Conservation (phyloP, 164 flowering plant species). For the Umbilicus rupestris region DNA sequence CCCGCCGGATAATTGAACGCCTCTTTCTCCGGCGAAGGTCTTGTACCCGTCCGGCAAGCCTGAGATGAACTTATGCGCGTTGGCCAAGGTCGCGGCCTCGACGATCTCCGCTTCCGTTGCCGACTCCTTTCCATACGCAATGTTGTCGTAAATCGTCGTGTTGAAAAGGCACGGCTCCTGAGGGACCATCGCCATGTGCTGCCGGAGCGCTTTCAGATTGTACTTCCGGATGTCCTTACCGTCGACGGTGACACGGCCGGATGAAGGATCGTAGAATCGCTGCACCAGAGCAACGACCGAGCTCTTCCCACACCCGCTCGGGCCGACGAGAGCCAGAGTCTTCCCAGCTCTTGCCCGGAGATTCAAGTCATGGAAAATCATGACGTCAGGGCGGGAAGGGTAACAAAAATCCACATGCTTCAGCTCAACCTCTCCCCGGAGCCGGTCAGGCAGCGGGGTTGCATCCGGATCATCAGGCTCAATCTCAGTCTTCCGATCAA, state of each 20-base stretch:
- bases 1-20: slow-evolving; percentile 90
- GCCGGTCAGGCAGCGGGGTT: slow-evolving; percentile 50
- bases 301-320: slow-evolving; percentile 95
- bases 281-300: slow-evolving; percentile 75
- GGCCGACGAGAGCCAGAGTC: slow-evolving; percentile 92
- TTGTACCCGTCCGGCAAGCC: slow-evolving; percentile 82
- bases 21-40: slow-evolving; percentile 86
- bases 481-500: slow-evolving; percentile 85
- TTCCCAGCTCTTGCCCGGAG: slow-evolving; percentile 89
- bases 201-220: slow-evolving; percentile 67
- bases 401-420: slow-evolving; percentile 88
- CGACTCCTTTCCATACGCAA: slow-evolving; percentile 74
- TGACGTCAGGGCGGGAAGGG: slow-evolving; percentile 77
- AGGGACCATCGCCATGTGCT: slow-evolving; percentile 73
- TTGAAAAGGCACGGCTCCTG: slow-evolving; percentile 94
- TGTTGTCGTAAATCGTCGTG: slow-evolving; percentile 72
- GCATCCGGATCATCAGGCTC: slow-evolving; percentile 86
- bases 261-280: slow-evolving; percentile 83
- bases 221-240: slow-evolving; percentile 86
- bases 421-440: slow-evolving; percentile 85
- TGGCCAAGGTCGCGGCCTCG: slow-evolving; percentile 79
- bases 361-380: slow-evolving; percentile 62
- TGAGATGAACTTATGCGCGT: slow-evolving; percentile 84
- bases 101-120: slow-evolving; percentile 78
- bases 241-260: slow-evolving; percentile 75